These are phyloP conservation scores for Moesziomyces antarcticus DNA, from an alignment of 1,284 basidiomycete species.

Conservation along the genomic window DNA sequence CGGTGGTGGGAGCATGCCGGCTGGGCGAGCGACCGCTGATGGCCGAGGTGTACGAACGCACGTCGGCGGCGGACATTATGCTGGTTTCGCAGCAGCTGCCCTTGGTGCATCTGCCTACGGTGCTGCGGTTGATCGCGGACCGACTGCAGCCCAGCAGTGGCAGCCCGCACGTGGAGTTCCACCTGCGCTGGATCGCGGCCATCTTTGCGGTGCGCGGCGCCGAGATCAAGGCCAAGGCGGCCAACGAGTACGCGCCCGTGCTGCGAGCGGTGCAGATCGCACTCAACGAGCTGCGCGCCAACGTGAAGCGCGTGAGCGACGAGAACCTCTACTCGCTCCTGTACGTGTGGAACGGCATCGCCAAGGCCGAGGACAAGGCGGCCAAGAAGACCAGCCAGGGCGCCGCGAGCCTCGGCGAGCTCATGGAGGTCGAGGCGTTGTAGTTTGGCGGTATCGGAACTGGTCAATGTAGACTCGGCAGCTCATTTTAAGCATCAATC, in stretches of 20 bases:
- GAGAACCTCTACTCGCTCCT: constrained; percentile 60
- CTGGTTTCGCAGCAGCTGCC: constrained; percentile 62
- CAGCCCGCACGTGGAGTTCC: constrained; percentile 66
- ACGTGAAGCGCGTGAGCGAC: constrained; percentile 60
- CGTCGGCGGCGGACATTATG: constrained; percentile 52
- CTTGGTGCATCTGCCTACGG: constrained; percentile 35
- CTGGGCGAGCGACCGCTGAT: constrained; percentile 59
- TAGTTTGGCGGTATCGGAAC: not conserved
- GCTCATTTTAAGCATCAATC: too few relatives aligned
- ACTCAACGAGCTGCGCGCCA: constrained; percentile 63
- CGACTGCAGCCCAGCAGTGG: constrained; percentile 55
- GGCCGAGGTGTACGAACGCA: constrained; percentile 63
- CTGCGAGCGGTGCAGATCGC: constrained; percentile 56
- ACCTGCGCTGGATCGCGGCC: constrained; percentile 63
- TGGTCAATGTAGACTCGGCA: too few relatives aligned
- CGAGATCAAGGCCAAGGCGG: constrained; percentile 47
- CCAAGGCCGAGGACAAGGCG: constrained; percentile 14
- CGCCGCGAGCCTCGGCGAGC: constrained; percentile 27
- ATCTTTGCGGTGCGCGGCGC: constrained; percentile 58
- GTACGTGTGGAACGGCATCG: constrained; percentile 60
- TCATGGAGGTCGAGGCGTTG: constrained; percentile 41
- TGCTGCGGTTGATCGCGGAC: constrained; percentile 58
- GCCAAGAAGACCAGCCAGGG: constrained; percentile 3
- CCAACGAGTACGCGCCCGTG: constrained; percentile 56
- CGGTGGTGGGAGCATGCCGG: constrained; percentile 63